phyloP scores from a whole-genome alignment of 192 early-diverging fungal genomes.

The Chytriomyces hyalinus region DNA sequence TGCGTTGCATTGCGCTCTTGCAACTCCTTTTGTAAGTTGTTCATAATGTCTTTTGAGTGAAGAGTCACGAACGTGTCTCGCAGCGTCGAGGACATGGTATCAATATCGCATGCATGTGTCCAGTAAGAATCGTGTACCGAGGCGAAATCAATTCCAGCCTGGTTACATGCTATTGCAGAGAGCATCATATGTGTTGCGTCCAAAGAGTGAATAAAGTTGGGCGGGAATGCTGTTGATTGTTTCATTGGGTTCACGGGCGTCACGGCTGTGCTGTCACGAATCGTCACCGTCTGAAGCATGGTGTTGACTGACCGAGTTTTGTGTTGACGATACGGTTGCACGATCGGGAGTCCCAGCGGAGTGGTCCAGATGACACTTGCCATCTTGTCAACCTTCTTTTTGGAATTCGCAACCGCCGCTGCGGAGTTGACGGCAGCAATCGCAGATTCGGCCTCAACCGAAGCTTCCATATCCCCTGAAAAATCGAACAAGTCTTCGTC shows the following conservation, averaged over 20 bases:
- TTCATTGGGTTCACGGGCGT: slow-evolving; percentile 88
- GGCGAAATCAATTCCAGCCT: slow-evolving; percentile 81
- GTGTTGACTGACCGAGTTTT: slow-evolving; percentile 68
- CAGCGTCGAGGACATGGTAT: slow-evolving; percentile 81
- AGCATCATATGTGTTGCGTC: slow-evolving; percentile 98
- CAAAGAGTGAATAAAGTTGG: slow-evolving; percentile 97
- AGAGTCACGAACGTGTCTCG: slow-evolving; percentile 89
- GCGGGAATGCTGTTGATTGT: slow-evolving; percentile 96
- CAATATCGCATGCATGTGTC: slow-evolving; percentile 93
- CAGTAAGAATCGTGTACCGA: slow-evolving; percentile 98
- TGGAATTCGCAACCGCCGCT: slow-evolving; percentile 23
- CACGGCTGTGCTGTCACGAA: slow-evolving; percentile 70
- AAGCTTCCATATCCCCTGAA: neutral
- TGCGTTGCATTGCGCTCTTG: slow-evolving; percentile 77
- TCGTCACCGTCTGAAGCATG: slow-evolving; percentile 75
- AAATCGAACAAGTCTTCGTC: slow-evolving; percentile 14
- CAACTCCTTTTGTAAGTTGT: slow-evolving; percentile 80
- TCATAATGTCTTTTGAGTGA: slow-evolving; percentile 85
- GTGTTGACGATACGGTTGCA: slow-evolving; percentile 92
- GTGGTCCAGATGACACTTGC: slow-evolving; percentile 95
- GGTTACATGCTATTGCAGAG: slow-evolving; percentile 85
- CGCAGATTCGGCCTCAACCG: slow-evolving; percentile 1
- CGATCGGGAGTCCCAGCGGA: slow-evolving; percentile 89
- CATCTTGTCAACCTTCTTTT: slow-evolving; percentile 55
- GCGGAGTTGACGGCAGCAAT: slow-evolving; percentile 30